phyloP scores from a whole-genome alignment of 768 basidiomycete genomes.

The Hirschioporus abietinus region DNA sequence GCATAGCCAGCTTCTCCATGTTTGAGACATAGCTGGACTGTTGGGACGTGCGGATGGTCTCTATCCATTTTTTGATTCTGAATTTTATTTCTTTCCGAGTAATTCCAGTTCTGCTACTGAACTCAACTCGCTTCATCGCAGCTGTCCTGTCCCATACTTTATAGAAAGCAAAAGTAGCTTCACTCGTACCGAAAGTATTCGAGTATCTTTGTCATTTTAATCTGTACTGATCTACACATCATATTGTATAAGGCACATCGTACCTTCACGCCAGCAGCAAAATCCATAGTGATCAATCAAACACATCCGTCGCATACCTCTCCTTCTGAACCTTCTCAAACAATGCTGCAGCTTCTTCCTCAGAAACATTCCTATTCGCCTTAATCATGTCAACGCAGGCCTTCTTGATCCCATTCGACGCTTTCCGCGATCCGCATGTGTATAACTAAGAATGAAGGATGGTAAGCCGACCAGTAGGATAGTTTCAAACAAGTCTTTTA shows the following conservation, averaged over 20 bases:
- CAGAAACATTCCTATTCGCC: constrained; percentile 16
- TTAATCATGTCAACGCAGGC: constrained; percentile 33
- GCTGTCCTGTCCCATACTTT: too few species aligned
- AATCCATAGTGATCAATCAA: constrained; percentile 26
- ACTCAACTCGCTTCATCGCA: too few species aligned
- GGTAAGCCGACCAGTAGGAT: neutral
- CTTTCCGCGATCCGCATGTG: constrained; percentile 36
- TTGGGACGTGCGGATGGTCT: too few species aligned
- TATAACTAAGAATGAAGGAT: constrained; percentile 27
- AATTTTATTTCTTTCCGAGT: too few species aligned
- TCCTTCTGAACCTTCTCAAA: constrained; percentile 32
- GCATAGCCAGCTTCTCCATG: too few species aligned
- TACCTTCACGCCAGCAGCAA: neutral
- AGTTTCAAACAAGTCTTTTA: constrained; percentile 5
- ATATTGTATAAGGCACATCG: neutral
- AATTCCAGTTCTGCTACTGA: too few species aligned
- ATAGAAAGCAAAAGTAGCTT: too few species aligned
- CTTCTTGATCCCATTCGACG: constrained; percentile 35
- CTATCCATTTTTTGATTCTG: too few species aligned
- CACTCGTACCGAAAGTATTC: too few species aligned
- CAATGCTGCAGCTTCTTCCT: constrained; percentile 24
- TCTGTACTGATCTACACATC: too few species aligned
- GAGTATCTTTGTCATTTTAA: too few species aligned
- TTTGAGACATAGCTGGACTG: too few species aligned
- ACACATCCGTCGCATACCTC: constrained; percentile 42